Conservation (phyloP, 176 grass and related monocot genomes). For the Oryza meridionalis region DNA sequence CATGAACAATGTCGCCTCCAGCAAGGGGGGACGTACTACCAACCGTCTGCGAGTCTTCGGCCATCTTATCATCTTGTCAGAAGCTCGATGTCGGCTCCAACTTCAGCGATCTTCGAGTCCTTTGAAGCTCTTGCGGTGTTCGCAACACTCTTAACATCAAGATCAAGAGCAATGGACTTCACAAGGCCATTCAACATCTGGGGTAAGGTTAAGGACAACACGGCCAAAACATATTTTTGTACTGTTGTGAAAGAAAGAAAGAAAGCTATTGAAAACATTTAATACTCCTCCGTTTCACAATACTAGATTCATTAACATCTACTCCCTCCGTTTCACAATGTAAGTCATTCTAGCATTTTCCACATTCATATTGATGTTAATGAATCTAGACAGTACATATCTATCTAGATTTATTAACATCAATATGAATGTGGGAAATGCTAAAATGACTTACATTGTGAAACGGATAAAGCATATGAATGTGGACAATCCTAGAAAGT, state of each 20-base stretch:
- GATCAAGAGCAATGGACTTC: slow-evolving; percentile 88
- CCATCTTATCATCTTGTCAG: slow-evolving; percentile 57
- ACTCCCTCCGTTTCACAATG: too few relatives aligned
- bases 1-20: neutral
- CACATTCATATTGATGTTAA: too few relatives aligned
- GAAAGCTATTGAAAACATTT: neutral
- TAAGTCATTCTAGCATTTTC: too few relatives aligned
- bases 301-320: too few relatives aligned
- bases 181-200: slow-evolving; percentile 89
- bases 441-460: too few relatives aligned
- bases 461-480: too few relatives aligned
- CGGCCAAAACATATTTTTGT: neutral
- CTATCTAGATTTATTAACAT: too few relatives aligned
- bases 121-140: slow-evolving; percentile 67
- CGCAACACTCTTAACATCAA: slow-evolving; percentile 74
- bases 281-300: neutral
- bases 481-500: too few relatives aligned
- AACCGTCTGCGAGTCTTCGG: neutral
- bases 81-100: slow-evolving; percentile 75
- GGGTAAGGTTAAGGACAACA: slow-evolving; percentile 55
- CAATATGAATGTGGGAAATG: too few relatives aligned
- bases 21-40: neutral
- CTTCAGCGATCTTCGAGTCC: slow-evolving; percentile 82
- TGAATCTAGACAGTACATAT: too few relatives aligned
- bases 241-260: neutral